Conservation (phyloP, 1,284 basidiomycete species). For the Anthracocystis walkeri region DNA sequence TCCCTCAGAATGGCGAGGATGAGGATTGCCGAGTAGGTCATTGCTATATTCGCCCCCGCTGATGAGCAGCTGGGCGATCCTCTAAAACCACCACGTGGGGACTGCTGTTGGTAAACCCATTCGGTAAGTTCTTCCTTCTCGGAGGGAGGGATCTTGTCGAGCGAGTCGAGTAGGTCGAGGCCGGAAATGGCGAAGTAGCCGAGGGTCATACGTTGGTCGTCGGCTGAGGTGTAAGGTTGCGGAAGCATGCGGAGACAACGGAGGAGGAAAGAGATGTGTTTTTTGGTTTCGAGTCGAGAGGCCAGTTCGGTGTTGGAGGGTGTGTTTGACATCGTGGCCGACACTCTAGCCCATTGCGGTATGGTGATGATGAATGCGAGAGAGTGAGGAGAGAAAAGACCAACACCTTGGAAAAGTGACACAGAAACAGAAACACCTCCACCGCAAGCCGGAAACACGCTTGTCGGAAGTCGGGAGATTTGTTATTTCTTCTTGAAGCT, state of each 20-base stretch:
- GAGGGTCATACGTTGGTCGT: slow-evolving; percentile 66
- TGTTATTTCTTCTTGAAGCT: no score
- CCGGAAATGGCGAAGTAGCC: slow-evolving; percentile 64
- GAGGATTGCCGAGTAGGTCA: slow-evolving; percentile 65
- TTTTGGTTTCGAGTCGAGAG: slow-evolving; percentile 22
- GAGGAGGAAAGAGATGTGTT: slow-evolving; percentile 61
- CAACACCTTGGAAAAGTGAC: background rate
- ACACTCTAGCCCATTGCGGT: no score
- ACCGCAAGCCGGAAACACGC: background rate
- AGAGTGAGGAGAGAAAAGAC: background rate
- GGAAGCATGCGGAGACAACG: slow-evolving; percentile 62
- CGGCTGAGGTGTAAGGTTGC: slow-evolving; percentile 57
- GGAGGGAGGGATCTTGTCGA: slow-evolving; percentile 20
- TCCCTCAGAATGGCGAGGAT: slow-evolving; percentile 59
- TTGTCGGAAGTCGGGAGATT: background rate
- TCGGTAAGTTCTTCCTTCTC: slow-evolving; percentile 66
- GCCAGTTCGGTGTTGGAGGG: background rate
- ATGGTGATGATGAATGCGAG: background rate
- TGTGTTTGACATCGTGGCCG: background rate
- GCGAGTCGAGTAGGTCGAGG: slow-evolving; percentile 56
- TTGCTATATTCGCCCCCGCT: slow-evolving; percentile 49
- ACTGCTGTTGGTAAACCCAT: slow-evolving; percentile 90
- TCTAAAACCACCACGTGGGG: slow-evolving; percentile 65
- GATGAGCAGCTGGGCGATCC: slow-evolving; percentile 23
- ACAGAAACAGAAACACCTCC: no score